Conservation (phyloP, 148 eudicot genomes). For the Silene conica region DNA sequence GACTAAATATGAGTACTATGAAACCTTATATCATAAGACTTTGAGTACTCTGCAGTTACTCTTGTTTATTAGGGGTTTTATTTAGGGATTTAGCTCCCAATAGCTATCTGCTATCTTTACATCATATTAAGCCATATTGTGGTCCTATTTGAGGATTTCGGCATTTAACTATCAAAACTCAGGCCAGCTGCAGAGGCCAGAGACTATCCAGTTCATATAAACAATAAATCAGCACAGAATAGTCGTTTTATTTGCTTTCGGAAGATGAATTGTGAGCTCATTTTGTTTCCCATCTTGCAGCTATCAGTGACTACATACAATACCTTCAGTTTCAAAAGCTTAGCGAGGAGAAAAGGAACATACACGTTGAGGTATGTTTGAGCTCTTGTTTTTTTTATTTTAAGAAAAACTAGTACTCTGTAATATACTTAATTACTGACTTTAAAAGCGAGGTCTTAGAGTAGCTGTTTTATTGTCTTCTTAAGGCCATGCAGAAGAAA, state of each 20-base stretch:
- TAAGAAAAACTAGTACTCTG: background rate
- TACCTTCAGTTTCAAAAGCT: constrained; percentile 86
- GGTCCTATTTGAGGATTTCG: background rate
- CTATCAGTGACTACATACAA: constrained; percentile 84
- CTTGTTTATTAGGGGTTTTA: background rate
- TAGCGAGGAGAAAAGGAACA: constrained; percentile 85
- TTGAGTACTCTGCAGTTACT: background rate
- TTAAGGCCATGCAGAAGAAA: background rate
- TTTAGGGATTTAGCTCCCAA: background rate
- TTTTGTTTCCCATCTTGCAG: constrained; percentile 38
- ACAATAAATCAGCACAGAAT: background rate
- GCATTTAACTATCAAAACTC: background rate
- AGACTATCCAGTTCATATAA: background rate
- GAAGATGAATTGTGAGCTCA: constrained; percentile 5
- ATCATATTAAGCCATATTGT: background rate
- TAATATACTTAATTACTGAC: background rate
- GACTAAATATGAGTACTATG: background rate
- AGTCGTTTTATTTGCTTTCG: constrained; percentile 3
- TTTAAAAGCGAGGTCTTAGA: background rate
- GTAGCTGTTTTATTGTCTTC: background rate
- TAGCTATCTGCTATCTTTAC: background rate
- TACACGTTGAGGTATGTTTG: constrained; percentile 73
- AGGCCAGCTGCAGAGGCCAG: background rate
- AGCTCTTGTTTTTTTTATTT: background rate
- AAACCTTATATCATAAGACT: background rate